These are phyloP conservation scores for Dioscorea alata DNA, from an alignment of 106 monocot species.

Conservation along the genomic window DNA sequence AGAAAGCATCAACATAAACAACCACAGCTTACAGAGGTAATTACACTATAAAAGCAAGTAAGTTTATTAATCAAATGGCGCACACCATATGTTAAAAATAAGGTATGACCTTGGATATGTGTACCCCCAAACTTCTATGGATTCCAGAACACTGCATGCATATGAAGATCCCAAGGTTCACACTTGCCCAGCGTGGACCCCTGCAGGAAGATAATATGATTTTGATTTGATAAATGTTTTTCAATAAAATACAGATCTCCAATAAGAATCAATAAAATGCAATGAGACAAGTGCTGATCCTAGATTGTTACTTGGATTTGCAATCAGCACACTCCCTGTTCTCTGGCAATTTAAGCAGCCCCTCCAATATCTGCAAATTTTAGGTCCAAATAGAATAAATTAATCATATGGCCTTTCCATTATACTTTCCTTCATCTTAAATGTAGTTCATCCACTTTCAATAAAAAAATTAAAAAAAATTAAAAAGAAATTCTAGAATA, in stretches of 20 bases:
- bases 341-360: slow-evolving; percentile 60
- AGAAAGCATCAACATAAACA: too few relatives aligned
- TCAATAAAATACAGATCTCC: not conserved
- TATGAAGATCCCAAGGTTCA: slow-evolving; percentile 94
- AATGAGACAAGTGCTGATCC: not conserved
- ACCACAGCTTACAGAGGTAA: too few relatives aligned
- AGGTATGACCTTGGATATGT: slow-evolving; percentile 83
- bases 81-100: too few relatives aligned
- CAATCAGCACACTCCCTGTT: slow-evolving; percentile 68
- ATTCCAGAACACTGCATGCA: slow-evolving; percentile 99
- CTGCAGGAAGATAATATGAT: slow-evolving; percentile 30
- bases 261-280: not conserved
- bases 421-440: too few relatives aligned
- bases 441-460: too few relatives aligned
- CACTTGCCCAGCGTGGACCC: slow-evolving; percentile 97
- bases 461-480: too few relatives aligned
- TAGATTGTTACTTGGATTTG: slow-evolving; percentile 41
- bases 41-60: too few relatives aligned
- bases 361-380: slow-evolving; percentile 47
- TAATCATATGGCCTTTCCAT: not conserved
- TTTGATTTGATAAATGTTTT: not conserved
- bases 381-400: not conserved
- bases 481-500: too few relatives aligned
- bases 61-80: too few relatives aligned
- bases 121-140: slow-evolving; percentile 95